phyloP scores from a whole-genome alignment of 805 yeast species.

The Zygosaccharomyces kombuchaensis region DNA sequence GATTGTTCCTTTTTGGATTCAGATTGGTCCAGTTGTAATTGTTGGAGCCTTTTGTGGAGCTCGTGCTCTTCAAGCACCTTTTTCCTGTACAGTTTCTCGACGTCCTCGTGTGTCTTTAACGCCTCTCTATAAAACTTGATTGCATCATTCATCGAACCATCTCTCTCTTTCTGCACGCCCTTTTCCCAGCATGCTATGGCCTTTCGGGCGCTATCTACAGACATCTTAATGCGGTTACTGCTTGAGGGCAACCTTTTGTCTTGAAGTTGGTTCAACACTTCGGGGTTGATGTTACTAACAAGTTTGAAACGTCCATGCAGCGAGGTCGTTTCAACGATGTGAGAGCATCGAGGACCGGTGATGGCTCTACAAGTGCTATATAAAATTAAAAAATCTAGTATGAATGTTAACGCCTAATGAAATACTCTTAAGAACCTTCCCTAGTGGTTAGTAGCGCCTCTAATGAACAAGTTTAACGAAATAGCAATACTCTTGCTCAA shows the following conservation, averaged over 20 bases:
- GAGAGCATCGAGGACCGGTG: background rate
- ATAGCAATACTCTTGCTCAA: conserved; percentile 9
- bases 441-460: background rate
- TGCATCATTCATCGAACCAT: conserved; percentile 81
- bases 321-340: conserved; percentile 2
- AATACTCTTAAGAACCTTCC: background rate
- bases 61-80: conserved; percentile 44
- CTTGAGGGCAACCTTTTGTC: conserved; percentile 3
- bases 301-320: conserved; percentile 8
- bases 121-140: conserved; percentile 69
- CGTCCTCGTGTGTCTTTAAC: conserved; percentile 47
- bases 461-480: conserved; percentile 9
- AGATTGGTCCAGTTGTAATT: conserved; percentile 11
- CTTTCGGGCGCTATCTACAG: conserved; percentile 10
- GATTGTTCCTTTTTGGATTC: conserved; percentile 7
- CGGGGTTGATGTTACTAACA: conserved; percentile 2
- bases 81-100: conserved; percentile 65
- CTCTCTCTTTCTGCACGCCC: conserved; percentile 67
- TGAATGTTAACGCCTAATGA: background rate
- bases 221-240: background rate
- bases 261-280: conserved; percentile 6
- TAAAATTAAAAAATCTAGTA: background rate
- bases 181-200: conserved; percentile 65
- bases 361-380: background rate
- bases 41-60: conserved; percentile 23